phyloP scores from a whole-genome alignment of 2,329 filamentous ascomycete genomes.

The Pseudogymnoascus sp. region DNA sequence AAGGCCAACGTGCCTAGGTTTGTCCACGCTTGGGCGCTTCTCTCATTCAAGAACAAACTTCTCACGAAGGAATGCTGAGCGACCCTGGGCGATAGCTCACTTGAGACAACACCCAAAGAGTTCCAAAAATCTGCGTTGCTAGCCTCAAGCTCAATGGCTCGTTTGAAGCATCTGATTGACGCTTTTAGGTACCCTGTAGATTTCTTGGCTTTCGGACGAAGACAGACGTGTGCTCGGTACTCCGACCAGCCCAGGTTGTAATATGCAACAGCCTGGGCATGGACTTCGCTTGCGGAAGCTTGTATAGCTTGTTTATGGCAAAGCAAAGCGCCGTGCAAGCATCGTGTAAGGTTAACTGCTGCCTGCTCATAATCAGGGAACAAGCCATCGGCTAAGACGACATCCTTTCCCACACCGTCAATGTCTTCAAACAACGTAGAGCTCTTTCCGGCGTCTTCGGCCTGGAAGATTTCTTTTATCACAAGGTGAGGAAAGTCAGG shows the following conservation, averaged over 20 bases:
- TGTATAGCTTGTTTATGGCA: slow-evolving; percentile 81
- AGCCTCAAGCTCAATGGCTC: slow-evolving; percentile 88
- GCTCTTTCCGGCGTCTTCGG: slow-evolving; percentile 40
- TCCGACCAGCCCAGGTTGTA: slow-evolving; percentile 97
- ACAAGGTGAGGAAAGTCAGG: slow-evolving; percentile 51
- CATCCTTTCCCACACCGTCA: slow-evolving; percentile 50
- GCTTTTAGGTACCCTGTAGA: slow-evolving; percentile 65
- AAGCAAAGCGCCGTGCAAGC: slow-evolving; percentile 65
- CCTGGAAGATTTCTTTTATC: slow-evolving; percentile 50
- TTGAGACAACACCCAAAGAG: slow-evolving; percentile 83
- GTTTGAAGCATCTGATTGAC: slow-evolving; percentile 84
- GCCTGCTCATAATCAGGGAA: slow-evolving; percentile 26
- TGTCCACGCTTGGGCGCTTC: slow-evolving; percentile 77
- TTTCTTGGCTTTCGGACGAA: slow-evolving; percentile 43
- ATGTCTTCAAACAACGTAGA: slow-evolving; percentile 58
- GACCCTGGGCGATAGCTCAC: slow-evolving; percentile 73
- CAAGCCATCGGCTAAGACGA: slow-evolving; percentile 28
- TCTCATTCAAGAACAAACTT: slow-evolving; percentile 85
- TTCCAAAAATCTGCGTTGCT: slow-evolving; percentile 98
- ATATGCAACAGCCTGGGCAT: slow-evolving; percentile 91
- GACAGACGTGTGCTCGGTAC: slow-evolving; percentile 65
- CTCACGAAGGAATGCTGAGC: slow-evolving; percentile 90
- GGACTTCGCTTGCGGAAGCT: slow-evolving; percentile 60
- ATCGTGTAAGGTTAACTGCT: slow-evolving; percentile 42
- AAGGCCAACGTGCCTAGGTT: slow-evolving; percentile 84